These are phyloP conservation scores for Cephalotrichum gorgonifer DNA, from an alignment of 2,329 filamentous ascomycete species.

Conservation along the genomic window DNA sequence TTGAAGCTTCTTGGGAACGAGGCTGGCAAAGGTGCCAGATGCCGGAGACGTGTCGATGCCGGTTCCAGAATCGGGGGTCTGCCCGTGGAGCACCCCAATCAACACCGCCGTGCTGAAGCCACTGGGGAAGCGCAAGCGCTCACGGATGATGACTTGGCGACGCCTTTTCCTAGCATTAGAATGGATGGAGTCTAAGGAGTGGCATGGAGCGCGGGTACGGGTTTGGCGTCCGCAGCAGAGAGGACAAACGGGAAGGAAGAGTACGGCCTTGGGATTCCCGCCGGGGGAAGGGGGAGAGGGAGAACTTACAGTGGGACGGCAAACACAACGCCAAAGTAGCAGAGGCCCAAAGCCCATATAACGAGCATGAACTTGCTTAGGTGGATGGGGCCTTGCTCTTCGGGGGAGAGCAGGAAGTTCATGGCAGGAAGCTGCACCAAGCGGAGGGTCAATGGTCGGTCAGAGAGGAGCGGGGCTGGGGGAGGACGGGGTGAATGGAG, in stretches of 20 bases:
- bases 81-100: constrained; percentile 79
- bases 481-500: background rate
- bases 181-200: background rate
- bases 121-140: constrained; percentile 88
- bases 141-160: constrained; percentile 83
- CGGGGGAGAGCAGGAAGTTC: constrained; percentile 68
- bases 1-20: constrained; percentile 21
- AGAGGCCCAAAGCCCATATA: constrained; percentile 84
- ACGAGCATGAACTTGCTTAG: constrained; percentile 69
- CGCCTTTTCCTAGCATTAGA: constrained; percentile 31
- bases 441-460: background rate
- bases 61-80: constrained; percentile 14
- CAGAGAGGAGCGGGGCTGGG: background rate
- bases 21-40: constrained; percentile 29
- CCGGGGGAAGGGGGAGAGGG: background rate
- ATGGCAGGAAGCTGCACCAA: constrained; percentile 62
- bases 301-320: constrained; percentile 75
- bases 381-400: constrained; percentile 68
- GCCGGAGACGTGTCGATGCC: background rate
- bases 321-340: constrained; percentile 95
- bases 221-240: background rate
- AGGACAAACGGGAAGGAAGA: background rate
- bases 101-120: constrained; percentile 92
- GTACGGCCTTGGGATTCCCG: background rate
- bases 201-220: background rate